Conservation (phyloP, 2,329 filamentous ascomycete species). For the Colletotrichum cordylinicola region DNA sequence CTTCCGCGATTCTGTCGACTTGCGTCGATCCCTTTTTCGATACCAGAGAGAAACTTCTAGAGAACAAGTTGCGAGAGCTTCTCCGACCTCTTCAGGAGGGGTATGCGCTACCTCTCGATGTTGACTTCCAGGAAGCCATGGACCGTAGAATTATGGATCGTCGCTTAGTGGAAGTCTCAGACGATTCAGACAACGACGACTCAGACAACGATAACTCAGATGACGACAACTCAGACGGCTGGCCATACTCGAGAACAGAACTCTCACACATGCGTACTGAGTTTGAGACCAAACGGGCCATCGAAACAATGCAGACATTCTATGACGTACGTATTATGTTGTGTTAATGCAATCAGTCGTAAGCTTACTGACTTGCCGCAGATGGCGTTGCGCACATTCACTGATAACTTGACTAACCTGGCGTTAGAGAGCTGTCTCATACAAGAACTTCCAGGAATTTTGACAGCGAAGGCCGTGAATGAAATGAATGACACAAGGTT, state of each 20-base stretch:
- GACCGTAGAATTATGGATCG: neutral
- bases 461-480: constrained; percentile 42
- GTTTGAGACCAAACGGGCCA: constrained; percentile 42
- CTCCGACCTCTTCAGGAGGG: constrained; percentile 41
- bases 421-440: constrained; percentile 55
- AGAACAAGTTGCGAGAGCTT: constrained; percentile 44
- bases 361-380: constrained; percentile 19
- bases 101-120: constrained; percentile 36
- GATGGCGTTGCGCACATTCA: constrained; percentile 49
- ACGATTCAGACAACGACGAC: neutral
- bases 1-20: constrained; percentile 26
- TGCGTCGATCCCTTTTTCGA: constrained; percentile 37
- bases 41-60: constrained; percentile 32
- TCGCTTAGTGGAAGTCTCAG: neutral
- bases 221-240: neutral
- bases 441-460: constrained; percentile 41
- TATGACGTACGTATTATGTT: constrained; percentile 40
- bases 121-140: constrained; percentile 31
- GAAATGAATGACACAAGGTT: constrained; percentile 36
- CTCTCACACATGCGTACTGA: constrained; percentile 16
- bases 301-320: constrained; percentile 50
- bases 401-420: constrained; percentile 53
- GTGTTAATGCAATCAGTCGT: neutral
- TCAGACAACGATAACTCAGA: neutral
- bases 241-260: neutral